Evolutionary conservation across 2,329 filamentous ascomycete genomes (phyloP).

Genomic region (Botrytis squamosa): DNA sequence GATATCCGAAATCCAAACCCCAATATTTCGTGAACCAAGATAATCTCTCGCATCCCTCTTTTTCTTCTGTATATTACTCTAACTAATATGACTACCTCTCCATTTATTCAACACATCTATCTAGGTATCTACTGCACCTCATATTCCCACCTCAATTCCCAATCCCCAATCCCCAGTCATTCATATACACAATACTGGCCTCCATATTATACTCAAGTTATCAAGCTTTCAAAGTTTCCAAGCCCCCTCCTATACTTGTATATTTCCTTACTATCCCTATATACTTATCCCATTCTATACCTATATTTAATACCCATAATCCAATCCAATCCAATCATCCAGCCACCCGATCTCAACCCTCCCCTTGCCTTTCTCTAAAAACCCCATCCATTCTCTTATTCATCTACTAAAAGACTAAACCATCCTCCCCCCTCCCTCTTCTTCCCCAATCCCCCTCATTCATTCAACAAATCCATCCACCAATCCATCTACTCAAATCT

Average conservation of each 20-base stretch:
- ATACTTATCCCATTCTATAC: background rate
- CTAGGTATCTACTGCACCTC: too few relatives aligned
- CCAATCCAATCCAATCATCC: too few relatives aligned
- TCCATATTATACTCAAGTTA: background rate
- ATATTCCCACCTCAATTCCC: background rate
- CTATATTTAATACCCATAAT: background rate
- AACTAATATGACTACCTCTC: too few relatives aligned
- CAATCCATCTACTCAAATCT: background rate
- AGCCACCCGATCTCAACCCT: background rate
- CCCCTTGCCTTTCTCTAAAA: too few relatives aligned
- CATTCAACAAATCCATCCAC: background rate
- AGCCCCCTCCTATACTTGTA: fast-evolving
- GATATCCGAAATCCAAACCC: background rate
- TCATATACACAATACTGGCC: background rate
- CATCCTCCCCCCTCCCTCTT: background rate
- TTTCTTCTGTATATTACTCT: background rate
- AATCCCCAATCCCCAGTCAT: background rate
- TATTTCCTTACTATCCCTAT: background rate
- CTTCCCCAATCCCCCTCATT: background rate
- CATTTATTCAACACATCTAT: background rate
- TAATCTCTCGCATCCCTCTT: background rate
- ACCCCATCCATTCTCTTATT: background rate
- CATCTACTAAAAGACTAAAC: background rate
- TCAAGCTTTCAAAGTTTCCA: too few relatives aligned
- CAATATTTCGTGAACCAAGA: background rate